Conservation (phyloP, 345 rosid species). For the Aethionema arabicum region DNA sequence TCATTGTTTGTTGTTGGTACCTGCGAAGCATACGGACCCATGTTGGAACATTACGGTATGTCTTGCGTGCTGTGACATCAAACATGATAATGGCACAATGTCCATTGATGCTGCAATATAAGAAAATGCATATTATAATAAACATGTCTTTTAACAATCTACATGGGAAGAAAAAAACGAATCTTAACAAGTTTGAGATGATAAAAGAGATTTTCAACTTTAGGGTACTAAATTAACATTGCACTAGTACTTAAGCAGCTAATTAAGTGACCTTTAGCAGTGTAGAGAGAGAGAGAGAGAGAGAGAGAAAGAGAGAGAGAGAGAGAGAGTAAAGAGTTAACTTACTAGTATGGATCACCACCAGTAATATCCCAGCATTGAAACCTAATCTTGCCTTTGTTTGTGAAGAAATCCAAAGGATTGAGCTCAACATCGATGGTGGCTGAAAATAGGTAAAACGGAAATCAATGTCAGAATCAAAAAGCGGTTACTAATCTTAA, state of each 20-base stretch:
- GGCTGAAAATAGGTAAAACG: slow-evolving; percentile 40
- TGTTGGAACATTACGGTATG: slow-evolving; percentile 97
- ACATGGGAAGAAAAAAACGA: neutral
- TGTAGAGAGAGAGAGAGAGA: too few relatives aligned
- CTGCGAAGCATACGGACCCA: slow-evolving; percentile 96
- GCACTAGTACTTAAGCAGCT: neutral
- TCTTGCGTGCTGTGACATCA: slow-evolving; percentile 92
- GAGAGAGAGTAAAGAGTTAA: slow-evolving; percentile 3
- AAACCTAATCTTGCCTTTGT: slow-evolving; percentile 85
- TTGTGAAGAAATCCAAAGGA: slow-evolving; percentile 89
- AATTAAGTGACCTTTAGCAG: neutral
- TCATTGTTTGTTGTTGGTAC: too few relatives aligned
- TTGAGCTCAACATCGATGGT: slow-evolving; percentile 97
- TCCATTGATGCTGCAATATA: slow-evolving; percentile 81
- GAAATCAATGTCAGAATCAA: neutral
- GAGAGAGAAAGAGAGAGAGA: too few relatives aligned
- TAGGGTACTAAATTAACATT: neutral
- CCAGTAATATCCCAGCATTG: slow-evolving; percentile 99
- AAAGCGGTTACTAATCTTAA: too few relatives aligned
- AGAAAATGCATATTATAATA: neutral
- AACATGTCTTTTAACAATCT: too few relatives aligned
- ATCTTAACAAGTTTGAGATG: neutral
- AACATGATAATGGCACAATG: slow-evolving; percentile 98
- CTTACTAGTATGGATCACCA: slow-evolving; percentile 95
- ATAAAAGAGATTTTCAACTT: slow-evolving; percentile 4